Evolutionary conservation across 768 basidiomycete species (phyloP).

Genomic region (Trametes maxima): DNA sequence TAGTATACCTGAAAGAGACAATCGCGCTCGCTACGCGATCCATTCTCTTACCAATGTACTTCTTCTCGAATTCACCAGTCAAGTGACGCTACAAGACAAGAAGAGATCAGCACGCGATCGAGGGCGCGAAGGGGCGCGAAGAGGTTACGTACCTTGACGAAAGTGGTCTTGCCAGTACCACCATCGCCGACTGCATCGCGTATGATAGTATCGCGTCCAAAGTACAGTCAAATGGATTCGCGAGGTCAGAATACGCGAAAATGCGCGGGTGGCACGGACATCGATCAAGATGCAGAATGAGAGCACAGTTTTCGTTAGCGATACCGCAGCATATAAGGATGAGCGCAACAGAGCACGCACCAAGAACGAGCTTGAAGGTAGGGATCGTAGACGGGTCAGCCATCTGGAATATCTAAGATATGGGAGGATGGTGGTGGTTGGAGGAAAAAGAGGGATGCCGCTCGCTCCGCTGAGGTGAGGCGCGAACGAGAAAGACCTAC

Average conservation of each 20-base stretch:
- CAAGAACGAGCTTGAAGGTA: constrained; percentile 98
- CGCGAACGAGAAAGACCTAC: constrained; percentile 25
- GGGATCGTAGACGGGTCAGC: constrained; percentile 55
- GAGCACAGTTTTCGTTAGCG: constrained; percentile 31
- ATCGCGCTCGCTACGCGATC: constrained; percentile 18
- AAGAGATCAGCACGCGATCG: constrained; percentile 63
- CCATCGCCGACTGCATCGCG: constrained; percentile 81
- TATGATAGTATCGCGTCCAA: constrained; percentile 26
- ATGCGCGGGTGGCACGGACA: constrained; percentile 33
- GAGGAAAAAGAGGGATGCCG: constrained; percentile 26
- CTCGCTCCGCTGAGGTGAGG: constrained; percentile 20
- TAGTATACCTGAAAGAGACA: constrained; percentile 1
- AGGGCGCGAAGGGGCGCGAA: constrained; percentile 26
- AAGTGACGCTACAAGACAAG: constrained; percentile 75
- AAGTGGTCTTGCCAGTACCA: constrained; percentile 97
- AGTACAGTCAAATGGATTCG: constrained; percentile 21
- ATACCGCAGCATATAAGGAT: background rate
- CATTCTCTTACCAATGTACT: constrained; percentile 86
- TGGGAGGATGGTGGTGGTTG: constrained; percentile 40
- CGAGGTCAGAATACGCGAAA: constrained; percentile 23
- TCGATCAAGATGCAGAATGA: constrained; percentile 54
- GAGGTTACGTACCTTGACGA: constrained; percentile 77
- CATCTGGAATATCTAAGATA: constrained; percentile 44
- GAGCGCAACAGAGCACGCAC: constrained; percentile 48
- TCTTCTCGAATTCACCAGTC: constrained; percentile 99